Evolutionary conservation across 129 eudicot species (phyloP), one percentile per base, ranked within the genome.

Genomic region (Silybum marianum): DNA sequence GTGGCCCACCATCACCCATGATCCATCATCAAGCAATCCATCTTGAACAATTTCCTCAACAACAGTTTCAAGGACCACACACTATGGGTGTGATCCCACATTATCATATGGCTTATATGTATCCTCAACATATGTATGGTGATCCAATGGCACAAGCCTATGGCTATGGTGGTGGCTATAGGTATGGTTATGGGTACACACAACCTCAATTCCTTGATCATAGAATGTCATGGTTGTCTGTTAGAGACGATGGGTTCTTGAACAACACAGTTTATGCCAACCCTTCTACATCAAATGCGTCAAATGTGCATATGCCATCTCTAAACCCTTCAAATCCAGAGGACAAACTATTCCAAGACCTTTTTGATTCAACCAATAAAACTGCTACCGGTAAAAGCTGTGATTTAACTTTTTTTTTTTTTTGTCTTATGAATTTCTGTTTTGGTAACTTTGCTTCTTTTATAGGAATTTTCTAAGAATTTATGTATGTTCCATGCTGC

Each of bases 51-150:
- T 8, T 65, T 65, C 69, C 69, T 22, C 69, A 65, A 9, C 69
- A 65, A 65, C 69, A 65, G 30, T 65, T 65, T 65, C 69, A 22
- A 65, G 26, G 67, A 60, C 67, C n/a, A 6, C 24, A 19, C 24
- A 19, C 67, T 19, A 60, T 60, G 23, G 67, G 69, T 65, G 69
- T 65, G 69, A 0, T 65, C 14, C 69, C 69, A 22, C 69, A 65
- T 6, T 23, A 65, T 23, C 28, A 65, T 19, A 65, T 65, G 69
- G 69, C 69, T 65, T 65, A 19, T 65, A 65, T 65, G 69, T 65
- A 65, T 65, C 69, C 69, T 65, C 69, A 65, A 65, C 69, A 65
- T 3, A 65, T 65, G 69, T 65, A 65, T 65, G 28, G 69, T 65
- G 69, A 65, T 65, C 69, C 68, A 62, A 62, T 62, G 68, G 68